These are phyloP conservation scores for Xerocomus amazonicus DNA, from an alignment of 1,284 basidiomycete genomes.

Conservation along the genomic window DNA sequence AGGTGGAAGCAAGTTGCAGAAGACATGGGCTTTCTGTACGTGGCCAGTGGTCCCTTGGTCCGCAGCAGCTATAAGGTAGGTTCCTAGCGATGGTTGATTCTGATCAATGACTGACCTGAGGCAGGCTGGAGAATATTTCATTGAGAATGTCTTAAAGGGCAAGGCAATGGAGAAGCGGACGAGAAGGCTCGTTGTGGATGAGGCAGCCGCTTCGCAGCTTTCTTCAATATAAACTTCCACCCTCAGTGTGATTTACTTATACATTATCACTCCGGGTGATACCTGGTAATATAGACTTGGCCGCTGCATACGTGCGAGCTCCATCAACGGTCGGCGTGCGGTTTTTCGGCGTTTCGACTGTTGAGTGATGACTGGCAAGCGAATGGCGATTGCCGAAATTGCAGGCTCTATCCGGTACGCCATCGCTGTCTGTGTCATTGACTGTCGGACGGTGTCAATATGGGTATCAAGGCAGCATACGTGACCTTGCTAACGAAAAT, in stretches of 20 bases:
- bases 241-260: not conserved
- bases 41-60: slow-evolving; percentile 94
- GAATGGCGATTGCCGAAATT: slow-evolving; percentile 1
- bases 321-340: too few relatives aligned
- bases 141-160: slow-evolving; percentile 80
- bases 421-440: too few relatives aligned
- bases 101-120: slow-evolving; percentile 7
- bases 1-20: slow-evolving; percentile 90
- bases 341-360: too few relatives aligned
- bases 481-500: slow-evolving; percentile 65
- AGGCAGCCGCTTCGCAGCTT: slow-evolving; percentile 7
- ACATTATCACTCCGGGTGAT: not conserved
- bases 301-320: too few relatives aligned
- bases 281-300: not conserved
- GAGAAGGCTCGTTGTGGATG: slow-evolving; percentile 32
- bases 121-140: slow-evolving; percentile 89
- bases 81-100: slow-evolving; percentile 1
- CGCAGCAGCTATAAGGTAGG: slow-evolving; percentile 94
- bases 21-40: slow-evolving; percentile 94
- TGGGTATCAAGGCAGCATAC: slow-evolving; percentile 44
- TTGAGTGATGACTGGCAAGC: too few relatives aligned
- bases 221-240: slow-evolving; percentile 8
- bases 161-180: slow-evolving; percentile 48
- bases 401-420: too few relatives aligned
- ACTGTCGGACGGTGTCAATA: slow-evolving; percentile 3